Evolutionary conservation across 768 basidiomycete genomes (phyloP).

Genomic region (Leccinum olivaceopallidum): DNA sequence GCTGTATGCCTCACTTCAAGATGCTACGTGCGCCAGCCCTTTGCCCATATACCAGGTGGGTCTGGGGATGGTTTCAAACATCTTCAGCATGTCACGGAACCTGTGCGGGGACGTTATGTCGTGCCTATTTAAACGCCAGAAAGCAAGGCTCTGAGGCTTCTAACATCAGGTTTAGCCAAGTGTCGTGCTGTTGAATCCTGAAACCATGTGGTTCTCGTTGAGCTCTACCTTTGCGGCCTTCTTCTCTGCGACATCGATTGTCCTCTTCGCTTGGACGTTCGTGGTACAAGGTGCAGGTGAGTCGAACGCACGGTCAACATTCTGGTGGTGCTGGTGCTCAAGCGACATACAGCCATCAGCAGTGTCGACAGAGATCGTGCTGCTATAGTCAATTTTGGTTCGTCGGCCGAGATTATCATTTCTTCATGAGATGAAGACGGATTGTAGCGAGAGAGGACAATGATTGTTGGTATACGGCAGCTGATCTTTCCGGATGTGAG

Average conservation of each 20-base stretch:
- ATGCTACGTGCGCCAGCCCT: not conserved
- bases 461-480: not conserved
- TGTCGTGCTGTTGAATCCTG: not conserved
- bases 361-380: too few species aligned
- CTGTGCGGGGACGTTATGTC: not conserved
- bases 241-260: not conserved
- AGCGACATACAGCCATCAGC: too few species aligned
- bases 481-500: not conserved
- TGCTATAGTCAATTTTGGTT: too few species aligned
- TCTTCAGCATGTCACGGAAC: not conserved
- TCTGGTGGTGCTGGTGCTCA: too few species aligned
- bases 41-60: not conserved
- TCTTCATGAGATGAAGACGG: not conserved
- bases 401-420: not conserved
- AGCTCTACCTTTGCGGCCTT: not conserved
- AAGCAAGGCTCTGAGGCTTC: not conserved
- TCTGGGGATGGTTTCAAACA: not conserved
- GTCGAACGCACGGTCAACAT: not conserved
- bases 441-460: not conserved
- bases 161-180: not conserved
- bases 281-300: slow-evolving; percentile 17
- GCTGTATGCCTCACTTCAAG: slow-evolving; percentile 6
- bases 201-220: slow-evolving; percentile 9
- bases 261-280: slow-evolving; percentile 6
- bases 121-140: not conserved